phyloP scores from a whole-genome alignment of 805 yeast genomes.

The Wickerhamiella azymoides region DNA sequence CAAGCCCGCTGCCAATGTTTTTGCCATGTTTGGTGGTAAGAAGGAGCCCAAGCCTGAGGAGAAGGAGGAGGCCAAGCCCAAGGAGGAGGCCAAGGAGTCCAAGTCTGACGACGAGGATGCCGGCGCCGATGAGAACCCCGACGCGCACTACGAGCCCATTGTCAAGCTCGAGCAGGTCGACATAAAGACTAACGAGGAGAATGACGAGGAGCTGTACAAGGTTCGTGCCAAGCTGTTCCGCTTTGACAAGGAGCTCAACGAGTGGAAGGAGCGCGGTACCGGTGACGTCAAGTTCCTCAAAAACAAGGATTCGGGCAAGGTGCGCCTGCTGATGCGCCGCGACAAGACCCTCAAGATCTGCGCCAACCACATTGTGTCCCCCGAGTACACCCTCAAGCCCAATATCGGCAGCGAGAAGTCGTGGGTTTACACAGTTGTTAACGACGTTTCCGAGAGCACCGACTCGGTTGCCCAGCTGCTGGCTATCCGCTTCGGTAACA shows the following conservation, averaged over 20 bases:
- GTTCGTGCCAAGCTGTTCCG: constrained; percentile 90
- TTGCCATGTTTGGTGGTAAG: constrained; percentile 91
- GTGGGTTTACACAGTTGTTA: constrained; percentile 93
- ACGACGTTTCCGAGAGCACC: constrained; percentile 81
- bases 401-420: constrained; percentile 96
- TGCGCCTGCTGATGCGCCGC: constrained; percentile 94
- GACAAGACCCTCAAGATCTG: constrained; percentile 96
- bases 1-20: constrained; percentile 37
- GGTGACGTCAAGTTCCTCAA: constrained; percentile 94
- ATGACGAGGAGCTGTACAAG: constrained; percentile 70
- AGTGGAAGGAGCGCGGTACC: constrained; percentile 99
- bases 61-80: constrained; percentile 27
- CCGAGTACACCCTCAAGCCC: constrained; percentile 73
- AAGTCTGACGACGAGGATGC: constrained; percentile 32
- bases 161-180: constrained; percentile 93
- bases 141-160: constrained; percentile 91
- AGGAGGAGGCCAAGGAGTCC: constrained; percentile 17
- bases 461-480: constrained; percentile 90
- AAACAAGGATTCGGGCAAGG: constrained; percentile 70
- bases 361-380: constrained; percentile 75
- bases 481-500: constrained; percentile 73
- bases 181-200: constrained; percentile 88
- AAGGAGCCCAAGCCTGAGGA: constrained; percentile 33
- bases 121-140: constrained; percentile 55
- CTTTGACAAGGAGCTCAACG: constrained; percentile 45